A percentile compares a stretch with the other conserved stretches of the same genome.
phyloP scores from a whole-genome alignment of 257 asterid species.

The Ilex aquifolium region DNA sequence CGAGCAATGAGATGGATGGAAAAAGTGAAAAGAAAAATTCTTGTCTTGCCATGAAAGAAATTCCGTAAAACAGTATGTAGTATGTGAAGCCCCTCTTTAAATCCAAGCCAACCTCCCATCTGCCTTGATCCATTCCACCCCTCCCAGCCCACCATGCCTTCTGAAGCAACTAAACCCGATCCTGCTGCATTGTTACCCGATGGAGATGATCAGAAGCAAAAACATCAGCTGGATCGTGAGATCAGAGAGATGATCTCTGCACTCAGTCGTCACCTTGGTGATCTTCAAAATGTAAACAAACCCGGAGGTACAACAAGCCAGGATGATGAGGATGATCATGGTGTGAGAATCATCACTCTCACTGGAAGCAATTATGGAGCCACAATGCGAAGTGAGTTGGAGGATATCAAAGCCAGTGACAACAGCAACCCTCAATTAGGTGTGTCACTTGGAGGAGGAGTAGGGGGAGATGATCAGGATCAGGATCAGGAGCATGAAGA shows the following conservation, averaged over 20 bases:
- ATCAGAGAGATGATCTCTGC: conserved; percentile 50
- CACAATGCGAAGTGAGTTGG: conserved; percentile 70
- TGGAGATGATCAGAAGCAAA: conserved; percentile 30
- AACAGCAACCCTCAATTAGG: conserved; percentile 21
- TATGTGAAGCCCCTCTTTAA: conserved; percentile 10
- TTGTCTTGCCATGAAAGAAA: conserved; percentile 32
- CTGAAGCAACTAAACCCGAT: conserved; percentile 23
- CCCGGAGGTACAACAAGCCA: conserved; percentile 20
- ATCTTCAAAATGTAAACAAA: conserved; percentile 42
- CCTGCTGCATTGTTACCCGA: conserved; percentile 4
- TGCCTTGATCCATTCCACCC: conserved; percentile 4
- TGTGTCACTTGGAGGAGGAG: conserved; percentile 21
- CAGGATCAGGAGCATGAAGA: conserved; percentile 17
- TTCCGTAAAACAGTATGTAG: conserved; percentile 6
- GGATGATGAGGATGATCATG: conserved; percentile 32
- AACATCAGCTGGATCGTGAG: conserved; percentile 42
- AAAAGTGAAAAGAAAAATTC: conserved; percentile 18
- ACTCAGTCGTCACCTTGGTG: conserved; percentile 46
- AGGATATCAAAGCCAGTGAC: conserved; percentile 7
- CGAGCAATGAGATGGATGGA: neutral
- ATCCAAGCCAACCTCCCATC: conserved; percentile 13
- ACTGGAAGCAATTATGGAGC: conserved; percentile 87
- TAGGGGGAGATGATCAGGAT: neutral
- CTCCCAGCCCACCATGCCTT: conserved; percentile 29
- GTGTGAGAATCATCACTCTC: conserved; percentile 64